These are phyloP conservation scores for Fistulifera pelliculosa DNA, from an alignment of 108 stramenopile species.

Conservation along the genomic window DNA sequence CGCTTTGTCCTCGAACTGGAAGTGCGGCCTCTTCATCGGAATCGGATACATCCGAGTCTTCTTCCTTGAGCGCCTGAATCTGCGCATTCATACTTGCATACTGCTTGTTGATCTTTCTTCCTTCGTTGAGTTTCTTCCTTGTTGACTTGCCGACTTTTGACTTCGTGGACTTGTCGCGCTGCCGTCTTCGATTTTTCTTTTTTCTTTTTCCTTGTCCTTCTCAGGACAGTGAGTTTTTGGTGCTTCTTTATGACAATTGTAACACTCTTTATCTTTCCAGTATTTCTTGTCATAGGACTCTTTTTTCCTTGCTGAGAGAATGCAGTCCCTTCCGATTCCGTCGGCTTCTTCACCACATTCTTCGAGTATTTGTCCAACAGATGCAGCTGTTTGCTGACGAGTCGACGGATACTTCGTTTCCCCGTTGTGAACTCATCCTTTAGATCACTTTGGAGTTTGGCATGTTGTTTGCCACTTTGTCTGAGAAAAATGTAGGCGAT, in stretches of 20 bases:
- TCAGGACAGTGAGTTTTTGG: background rate
- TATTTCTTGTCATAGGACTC: conserved; percentile 5
- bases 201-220: background rate
- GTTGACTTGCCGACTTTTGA: background rate
- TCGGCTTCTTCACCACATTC: background rate
- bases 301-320: conserved; percentile 7
- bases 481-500: conserved; percentile 6
- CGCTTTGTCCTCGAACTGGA: background rate
- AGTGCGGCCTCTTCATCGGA: background rate
- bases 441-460: conserved; percentile 3
- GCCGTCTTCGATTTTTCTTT: background rate
- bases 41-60: background rate
- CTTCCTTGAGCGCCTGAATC: background rate
- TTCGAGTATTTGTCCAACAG: conserved; percentile 14
- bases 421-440: conserved; percentile 15
- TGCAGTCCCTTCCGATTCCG: conserved; percentile 3
- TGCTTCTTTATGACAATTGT: background rate
- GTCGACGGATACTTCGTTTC: background rate
- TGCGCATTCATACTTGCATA: background rate
- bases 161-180: background rate
- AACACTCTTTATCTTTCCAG: conserved; percentile 9
- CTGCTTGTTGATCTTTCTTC: conserved; percentile 1
- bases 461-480: conserved; percentile 12
- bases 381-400: conserved; percentile 4
- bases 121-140: background rate